Percentiles rank a stretch among this genome's conserved stretches.
Evolutionary conservation across 1,284 basidiomycete species (phyloP).

Genomic region (Ganoderma resinaceum): DNA sequence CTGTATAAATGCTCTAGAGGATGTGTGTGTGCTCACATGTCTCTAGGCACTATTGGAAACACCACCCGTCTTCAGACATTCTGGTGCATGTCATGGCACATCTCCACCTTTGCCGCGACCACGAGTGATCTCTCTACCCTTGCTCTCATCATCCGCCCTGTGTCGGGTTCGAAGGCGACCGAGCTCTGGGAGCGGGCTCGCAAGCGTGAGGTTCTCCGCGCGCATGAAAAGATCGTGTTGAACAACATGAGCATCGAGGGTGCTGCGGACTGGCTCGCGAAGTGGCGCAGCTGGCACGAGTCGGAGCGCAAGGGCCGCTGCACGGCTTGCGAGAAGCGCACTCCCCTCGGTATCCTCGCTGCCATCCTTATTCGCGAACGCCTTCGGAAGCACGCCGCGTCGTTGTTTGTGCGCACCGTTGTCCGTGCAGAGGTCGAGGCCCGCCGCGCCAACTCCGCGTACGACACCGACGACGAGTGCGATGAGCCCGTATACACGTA

Average conservation of each 20-base stretch:
- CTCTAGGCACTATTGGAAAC: slow-evolving; percentile 43
- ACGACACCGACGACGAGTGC: slow-evolving; percentile 37
- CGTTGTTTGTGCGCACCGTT: slow-evolving; percentile 58
- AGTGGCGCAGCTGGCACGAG: slow-evolving; percentile 42
- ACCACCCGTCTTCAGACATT: slow-evolving; percentile 57
- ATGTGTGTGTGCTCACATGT: neutral
- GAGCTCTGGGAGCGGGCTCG: slow-evolving; percentile 42
- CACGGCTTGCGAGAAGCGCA: slow-evolving; percentile 42
- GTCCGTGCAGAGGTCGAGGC: slow-evolving; percentile 37
- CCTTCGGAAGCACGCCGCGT: slow-evolving; percentile 55
- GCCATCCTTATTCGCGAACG: slow-evolving; percentile 54
- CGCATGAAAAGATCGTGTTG: slow-evolving; percentile 63
- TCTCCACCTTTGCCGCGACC: slow-evolving; percentile 46
- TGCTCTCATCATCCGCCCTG: slow-evolving; percentile 57
- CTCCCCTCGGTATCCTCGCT: slow-evolving; percentile 60
- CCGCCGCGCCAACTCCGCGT: slow-evolving; percentile 22
- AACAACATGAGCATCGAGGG: slow-evolving; percentile 55
- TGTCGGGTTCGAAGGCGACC: slow-evolving; percentile 47
- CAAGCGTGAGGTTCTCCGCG: slow-evolving; percentile 44
- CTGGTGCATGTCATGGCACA: slow-evolving; percentile 53
- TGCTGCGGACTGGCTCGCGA: slow-evolving; percentile 51
- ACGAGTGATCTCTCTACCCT: slow-evolving; percentile 62
- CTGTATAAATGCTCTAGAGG: too few relatives aligned
- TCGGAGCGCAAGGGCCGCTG: slow-evolving; percentile 41
- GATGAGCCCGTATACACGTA: slow-evolving; percentile 36